These are phyloP conservation scores for Rhododendron henanense DNA, from an alignment of 148 eudicot species.

Conservation along the genomic window DNA sequence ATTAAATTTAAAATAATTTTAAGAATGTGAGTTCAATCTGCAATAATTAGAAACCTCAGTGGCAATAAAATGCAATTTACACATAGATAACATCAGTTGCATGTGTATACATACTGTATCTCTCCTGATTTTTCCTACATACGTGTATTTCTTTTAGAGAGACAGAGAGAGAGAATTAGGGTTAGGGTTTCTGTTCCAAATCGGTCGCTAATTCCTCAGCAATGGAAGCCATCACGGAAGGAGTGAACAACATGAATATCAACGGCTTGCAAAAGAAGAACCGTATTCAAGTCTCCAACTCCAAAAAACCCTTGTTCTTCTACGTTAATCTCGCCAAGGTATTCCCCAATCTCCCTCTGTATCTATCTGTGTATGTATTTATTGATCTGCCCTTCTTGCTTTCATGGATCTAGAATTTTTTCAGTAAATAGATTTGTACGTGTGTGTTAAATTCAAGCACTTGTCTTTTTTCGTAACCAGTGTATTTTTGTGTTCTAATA, in stretches of 20 bases:
- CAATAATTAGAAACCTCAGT: too few species aligned
- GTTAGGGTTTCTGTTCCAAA: constrained; percentile 11
- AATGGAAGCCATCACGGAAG: constrained; percentile 49
- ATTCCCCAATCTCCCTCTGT: not conserved
- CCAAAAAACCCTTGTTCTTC: constrained; percentile 66
- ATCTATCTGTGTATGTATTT: not conserved
- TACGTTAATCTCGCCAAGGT: constrained; percentile 77
- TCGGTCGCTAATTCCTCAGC: not conserved
- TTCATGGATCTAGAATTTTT: not conserved
- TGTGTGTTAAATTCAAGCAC: not conserved
- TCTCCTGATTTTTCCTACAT: not conserved
- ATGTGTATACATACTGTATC: not conserved
- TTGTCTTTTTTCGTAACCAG: not conserved
- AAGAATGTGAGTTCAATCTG: too few species aligned
- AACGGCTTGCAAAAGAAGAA: constrained; percentile 43
- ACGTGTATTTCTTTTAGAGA: not conserved
- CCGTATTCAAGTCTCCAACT: constrained; percentile 63
- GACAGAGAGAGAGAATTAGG: not conserved
- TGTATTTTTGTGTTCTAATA: not conserved
- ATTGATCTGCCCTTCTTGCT: not conserved
- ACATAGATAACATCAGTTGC: too few species aligned
- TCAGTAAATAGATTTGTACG: not conserved
- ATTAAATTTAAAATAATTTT: too few species aligned
- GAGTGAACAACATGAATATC: constrained; percentile 38
- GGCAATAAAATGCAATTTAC: too few species aligned